Percentiles rank a stretch among this genome's conserved stretches.
These are phyloP conservation scores for Citrus australasica DNA, from an alignment of 345 rosid genomes.

Conservation along the genomic window DNA sequence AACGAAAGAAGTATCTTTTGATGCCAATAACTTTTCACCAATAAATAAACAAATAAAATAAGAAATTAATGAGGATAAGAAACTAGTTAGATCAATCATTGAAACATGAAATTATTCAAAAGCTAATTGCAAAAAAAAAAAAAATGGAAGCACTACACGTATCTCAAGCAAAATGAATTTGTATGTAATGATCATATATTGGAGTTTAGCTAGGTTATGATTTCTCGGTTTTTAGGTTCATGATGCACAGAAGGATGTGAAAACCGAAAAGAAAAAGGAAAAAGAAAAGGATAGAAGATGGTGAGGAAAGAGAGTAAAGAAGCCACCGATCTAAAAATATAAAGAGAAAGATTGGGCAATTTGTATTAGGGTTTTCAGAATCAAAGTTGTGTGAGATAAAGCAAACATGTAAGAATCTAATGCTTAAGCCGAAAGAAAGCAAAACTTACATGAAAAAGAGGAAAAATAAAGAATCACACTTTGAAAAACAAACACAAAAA, in stretches of 20 bases:
- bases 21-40: too few species aligned
- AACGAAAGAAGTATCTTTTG: neutral
- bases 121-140: neutral
- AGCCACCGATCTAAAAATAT: neutral
- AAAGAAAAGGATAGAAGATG: neutral
- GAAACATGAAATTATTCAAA: too few species aligned
- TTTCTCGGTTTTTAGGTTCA: too few species aligned
- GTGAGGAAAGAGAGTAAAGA: neutral
- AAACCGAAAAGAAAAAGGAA: neutral
- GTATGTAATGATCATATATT: neutral
- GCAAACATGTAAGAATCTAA: neutral
- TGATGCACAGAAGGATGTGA: neutral
- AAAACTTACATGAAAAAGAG: neutral
- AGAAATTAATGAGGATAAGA: too few species aligned
- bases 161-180: neutral
- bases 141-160: neutral
- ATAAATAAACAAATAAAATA: too few species aligned
- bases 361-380: neutral
- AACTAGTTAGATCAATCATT: neutral
- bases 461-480: conserved; percentile 41
- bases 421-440: neutral
- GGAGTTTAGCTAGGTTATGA: too few species aligned
- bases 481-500: neutral
- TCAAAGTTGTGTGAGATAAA: neutral
- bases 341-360: neutral